phyloP scores from a whole-genome alignment of 2,329 filamentous ascomycete species.

The Epichloe bromicola region DNA sequence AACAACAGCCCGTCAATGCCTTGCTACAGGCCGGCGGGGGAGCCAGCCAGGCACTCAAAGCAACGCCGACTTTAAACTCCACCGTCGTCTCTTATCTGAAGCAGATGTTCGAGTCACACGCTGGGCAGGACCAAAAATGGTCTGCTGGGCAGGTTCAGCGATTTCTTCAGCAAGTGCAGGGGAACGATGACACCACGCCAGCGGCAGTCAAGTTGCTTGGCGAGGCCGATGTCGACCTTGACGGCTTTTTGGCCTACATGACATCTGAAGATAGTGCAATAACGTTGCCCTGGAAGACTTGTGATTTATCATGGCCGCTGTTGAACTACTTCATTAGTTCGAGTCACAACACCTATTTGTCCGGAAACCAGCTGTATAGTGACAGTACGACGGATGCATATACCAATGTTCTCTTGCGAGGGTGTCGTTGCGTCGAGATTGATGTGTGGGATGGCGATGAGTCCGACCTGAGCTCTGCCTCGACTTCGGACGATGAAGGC shows the following conservation, averaged over 20 bases:
- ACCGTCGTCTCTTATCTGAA: constrained; percentile 29
- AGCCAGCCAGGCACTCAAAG: constrained; percentile 27
- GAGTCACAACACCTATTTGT: constrained; percentile 89
- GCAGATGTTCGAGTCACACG: constrained; percentile 32
- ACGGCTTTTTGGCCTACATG: constrained; percentile 43
- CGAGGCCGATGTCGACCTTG: constrained; percentile 28
- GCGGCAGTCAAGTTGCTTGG: constrained; percentile 15
- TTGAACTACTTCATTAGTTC: constrained; percentile 90
- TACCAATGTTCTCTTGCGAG: constrained; percentile 68
- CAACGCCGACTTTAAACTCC: constrained; percentile 28
- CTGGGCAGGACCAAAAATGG: constrained; percentile 30
- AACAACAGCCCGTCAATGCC: constrained; percentile 11
- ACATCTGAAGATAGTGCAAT: constrained; percentile 33
- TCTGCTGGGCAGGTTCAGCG: constrained; percentile 28
- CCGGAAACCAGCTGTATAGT: constrained; percentile 78
- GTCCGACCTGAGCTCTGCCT: constrained; percentile 50
- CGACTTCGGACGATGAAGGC: constrained; percentile 34
- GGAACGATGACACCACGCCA: constrained; percentile 20
- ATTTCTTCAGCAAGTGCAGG: constrained; percentile 35
- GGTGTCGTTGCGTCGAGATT: constrained; percentile 84
- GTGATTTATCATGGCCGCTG: constrained; percentile 60
- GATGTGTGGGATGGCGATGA: constrained; percentile 91
- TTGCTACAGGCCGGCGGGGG: constrained; percentile 35
- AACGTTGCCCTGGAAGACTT: constrained; percentile 24
- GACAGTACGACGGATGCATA: constrained; percentile 81